phyloP scores from a whole-genome alignment of 345 rosid species.

The Mallotus nudiflorus region DNA sequence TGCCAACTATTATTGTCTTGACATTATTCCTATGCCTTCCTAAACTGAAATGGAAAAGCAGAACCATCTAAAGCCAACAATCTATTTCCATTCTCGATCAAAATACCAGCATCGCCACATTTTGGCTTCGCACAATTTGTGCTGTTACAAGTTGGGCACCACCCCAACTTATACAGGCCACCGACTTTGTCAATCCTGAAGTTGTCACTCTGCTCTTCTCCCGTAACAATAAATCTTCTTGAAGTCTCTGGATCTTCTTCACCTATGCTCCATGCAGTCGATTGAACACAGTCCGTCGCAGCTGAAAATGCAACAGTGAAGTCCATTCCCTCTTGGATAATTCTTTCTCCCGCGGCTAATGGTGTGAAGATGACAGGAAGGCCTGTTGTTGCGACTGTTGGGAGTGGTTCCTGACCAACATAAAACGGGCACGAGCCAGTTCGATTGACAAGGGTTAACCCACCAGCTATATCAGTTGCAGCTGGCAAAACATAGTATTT shows the following conservation, averaged over 20 bases:
- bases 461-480: constrained; percentile 18
- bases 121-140: constrained; percentile 6
- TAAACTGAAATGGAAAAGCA: constrained; percentile 19
- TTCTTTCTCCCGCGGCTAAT: neutral
- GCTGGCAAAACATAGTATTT: constrained; percentile 16
- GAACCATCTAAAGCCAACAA: constrained; percentile 6
- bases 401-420: constrained; percentile 14
- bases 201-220: neutral
- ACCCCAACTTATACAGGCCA: constrained; percentile 4
- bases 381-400: neutral
- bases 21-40: no score
- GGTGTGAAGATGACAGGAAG: neutral
- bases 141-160: constrained; percentile 10
- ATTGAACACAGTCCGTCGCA: neutral
- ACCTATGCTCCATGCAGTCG: constrained; percentile 14
- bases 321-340: constrained; percentile 16
- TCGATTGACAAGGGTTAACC: neutral
- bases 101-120: constrained; percentile 18
- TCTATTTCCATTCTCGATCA: constrained; percentile 1
- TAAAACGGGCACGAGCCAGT: constrained; percentile 10
- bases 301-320: constrained; percentile 8
- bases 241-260: constrained; percentile 12
- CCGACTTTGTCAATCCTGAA: constrained; percentile 17
- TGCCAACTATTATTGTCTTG: no score
- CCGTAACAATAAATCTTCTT: constrained; percentile 19